Evolutionary conservation across 2,329 filamentous ascomycete species (phyloP), one percentile per base, ranked within the genome.

Genomic region (Amauroascus niger): DNA sequence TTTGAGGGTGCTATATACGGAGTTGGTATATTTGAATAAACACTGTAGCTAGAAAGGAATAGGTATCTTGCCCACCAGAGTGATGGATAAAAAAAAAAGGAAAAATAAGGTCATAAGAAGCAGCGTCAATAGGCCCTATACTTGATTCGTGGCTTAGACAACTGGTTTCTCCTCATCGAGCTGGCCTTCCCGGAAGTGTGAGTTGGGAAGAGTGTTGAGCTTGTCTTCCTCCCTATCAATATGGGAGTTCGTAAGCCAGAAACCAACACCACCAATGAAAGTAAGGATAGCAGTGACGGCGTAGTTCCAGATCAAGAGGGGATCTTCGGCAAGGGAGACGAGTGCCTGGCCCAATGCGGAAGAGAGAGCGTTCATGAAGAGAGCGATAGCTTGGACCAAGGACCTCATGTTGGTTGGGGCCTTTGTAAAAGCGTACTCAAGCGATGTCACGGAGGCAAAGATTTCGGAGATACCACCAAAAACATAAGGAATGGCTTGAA

Each of bases 391-490:
- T 68, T 73, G 76, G 11, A 90, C 84, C n/a, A 89, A 75, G 1
- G 82, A 86, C 59, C 84, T 83, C 86, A 90, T 90, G 73, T 88
- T 88, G 63, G 79, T 80, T 24, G 86, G 86, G 0, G 85, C 84
- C 69, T 88, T 87, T 66, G 82, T 83, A 72, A 82, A 89, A 32
- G 86, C 86, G 59, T 87, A 88, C 65, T 88, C 86, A 59, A 86
- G 80, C 1, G 81, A 82, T 2, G 79, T 81, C 55, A 82, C 75
- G 9, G 74, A 78, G 1, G 77, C 74, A 58, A 80, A 76, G 62
- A 80, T 80, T 63, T 81, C 79, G 1, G 76, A 78, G 56, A 80
- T 73, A 57, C 74, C 79, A 54, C 79, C 74, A 1, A 82, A 67
- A 7, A 79, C 68, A 62, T 77, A 77, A 4, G 71, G 68, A 1